Evolutionary conservation across 1,139 yeast genomes (phyloP).

Genomic region (Pichia sp.): DNA sequence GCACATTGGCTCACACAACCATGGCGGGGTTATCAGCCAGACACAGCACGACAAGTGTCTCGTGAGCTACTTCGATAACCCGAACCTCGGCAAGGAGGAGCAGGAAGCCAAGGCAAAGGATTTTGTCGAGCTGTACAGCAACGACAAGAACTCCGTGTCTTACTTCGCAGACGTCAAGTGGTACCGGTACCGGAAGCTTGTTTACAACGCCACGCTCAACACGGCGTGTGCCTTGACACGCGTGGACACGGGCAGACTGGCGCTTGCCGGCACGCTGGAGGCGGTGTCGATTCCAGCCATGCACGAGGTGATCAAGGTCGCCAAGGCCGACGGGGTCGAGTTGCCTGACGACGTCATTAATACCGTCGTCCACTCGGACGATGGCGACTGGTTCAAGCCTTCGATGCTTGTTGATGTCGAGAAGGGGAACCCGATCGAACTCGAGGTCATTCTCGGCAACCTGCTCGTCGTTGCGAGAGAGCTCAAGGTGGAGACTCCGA

Average conservation of each 20-base stretch:
- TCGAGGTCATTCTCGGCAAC: constrained; percentile 54
- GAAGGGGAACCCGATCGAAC: constrained; percentile 49
- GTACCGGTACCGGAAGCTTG: constrained; percentile 50
- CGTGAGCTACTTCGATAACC: constrained; percentile 44
- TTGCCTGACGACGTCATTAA: constrained; percentile 38
- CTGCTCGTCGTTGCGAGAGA: constrained; percentile 43
- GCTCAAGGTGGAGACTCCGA: constrained; percentile 44
- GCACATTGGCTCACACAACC: constrained; percentile 38
- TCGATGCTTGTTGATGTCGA: constrained; percentile 54
- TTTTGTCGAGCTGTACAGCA: constrained; percentile 40
- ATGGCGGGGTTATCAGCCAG: constrained; percentile 32
- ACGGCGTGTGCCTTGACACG: constrained; percentile 44
- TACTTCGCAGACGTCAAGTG: constrained; percentile 41
- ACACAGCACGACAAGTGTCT: constrained; percentile 34
- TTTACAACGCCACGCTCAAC: constrained; percentile 52
- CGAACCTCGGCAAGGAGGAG: constrained; percentile 23
- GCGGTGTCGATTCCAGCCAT: constrained; percentile 45
- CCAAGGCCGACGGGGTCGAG: constrained; percentile 49
- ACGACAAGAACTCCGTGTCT: constrained; percentile 33
- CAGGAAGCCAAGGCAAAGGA: constrained; percentile 35
- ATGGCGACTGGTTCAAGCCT: constrained; percentile 50
- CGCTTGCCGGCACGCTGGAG: constrained; percentile 41
- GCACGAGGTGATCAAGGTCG: constrained; percentile 47
- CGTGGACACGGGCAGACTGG: constrained; percentile 41
- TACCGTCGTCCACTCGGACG: constrained; percentile 44